Conservation (phyloP, 257 asterid species). For the Verbena officinalis region DNA sequence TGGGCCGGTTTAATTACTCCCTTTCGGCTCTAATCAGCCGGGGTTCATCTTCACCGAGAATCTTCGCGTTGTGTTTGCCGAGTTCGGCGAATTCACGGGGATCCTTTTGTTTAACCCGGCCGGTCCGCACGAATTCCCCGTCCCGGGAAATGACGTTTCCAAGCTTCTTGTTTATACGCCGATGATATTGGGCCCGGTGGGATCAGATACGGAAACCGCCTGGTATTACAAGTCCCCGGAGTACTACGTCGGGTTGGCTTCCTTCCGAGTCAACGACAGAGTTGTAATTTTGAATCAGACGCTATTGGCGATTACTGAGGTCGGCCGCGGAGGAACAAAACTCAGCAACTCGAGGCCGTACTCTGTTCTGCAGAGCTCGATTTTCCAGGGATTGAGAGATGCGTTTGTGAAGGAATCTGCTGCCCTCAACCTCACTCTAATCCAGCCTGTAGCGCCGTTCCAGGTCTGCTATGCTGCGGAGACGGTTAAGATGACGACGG, state of each 20-base stretch:
- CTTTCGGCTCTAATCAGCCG: conserved; percentile 37
- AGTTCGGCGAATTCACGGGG: conserved; percentile 29
- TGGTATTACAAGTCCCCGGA: conserved; percentile 31
- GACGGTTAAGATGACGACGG: neutral
- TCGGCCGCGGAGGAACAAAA: conserved; percentile 36
- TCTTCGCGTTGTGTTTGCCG: conserved; percentile 44
- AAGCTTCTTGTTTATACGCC: conserved; percentile 38
- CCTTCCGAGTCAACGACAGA: conserved; percentile 24
- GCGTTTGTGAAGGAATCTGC: conserved; percentile 31
- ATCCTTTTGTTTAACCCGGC: conserved; percentile 33
- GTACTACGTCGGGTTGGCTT: conserved; percentile 37
- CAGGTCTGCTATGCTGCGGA: conserved; percentile 29
- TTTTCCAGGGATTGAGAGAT: conserved; percentile 25
- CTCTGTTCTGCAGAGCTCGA: conserved; percentile 28
- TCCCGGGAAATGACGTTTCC: conserved; percentile 9
- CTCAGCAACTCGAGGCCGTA: conserved; percentile 33
- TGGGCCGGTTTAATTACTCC: conserved; percentile 47
- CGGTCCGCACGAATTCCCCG: conserved; percentile 33
- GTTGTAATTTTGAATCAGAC: conserved; percentile 27
- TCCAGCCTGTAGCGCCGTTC: conserved; percentile 39
- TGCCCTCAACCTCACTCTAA: conserved; percentile 18
- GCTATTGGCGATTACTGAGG: conserved; percentile 26
- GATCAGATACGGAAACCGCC: conserved; percentile 10
- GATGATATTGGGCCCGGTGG: conserved; percentile 22
- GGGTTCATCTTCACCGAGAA: conserved; percentile 24